phyloP scores from a whole-genome alignment of 768 basidiomycete genomes.

The Rhodotorula paludigena region DNA sequence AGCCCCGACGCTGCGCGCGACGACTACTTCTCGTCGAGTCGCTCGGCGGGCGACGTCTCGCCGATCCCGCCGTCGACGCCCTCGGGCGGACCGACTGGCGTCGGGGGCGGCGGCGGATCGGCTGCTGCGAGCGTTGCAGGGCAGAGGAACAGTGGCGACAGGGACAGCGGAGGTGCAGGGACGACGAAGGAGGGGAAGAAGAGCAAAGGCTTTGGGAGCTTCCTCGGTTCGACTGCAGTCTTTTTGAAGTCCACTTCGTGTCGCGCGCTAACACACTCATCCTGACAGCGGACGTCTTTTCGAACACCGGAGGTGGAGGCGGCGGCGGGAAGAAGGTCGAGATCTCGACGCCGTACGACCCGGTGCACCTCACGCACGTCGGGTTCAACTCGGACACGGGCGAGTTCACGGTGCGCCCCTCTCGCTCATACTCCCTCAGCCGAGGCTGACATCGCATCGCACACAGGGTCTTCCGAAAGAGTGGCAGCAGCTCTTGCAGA shows the following conservation, averaged over 20 bases:
- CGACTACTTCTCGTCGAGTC: background rate
- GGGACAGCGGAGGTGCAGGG: conserved; percentile 1
- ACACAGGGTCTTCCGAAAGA: conserved; percentile 82
- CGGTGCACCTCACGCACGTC: conserved; percentile 97
- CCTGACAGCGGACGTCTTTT: conserved; percentile 38
- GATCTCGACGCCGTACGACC: conserved; percentile 97
- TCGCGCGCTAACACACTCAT: background rate
- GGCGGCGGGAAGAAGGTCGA: conserved; percentile 51
- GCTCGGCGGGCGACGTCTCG: background rate
- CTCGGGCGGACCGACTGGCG: background rate
- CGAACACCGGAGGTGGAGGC: conserved; percentile 12
- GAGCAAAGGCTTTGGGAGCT: conserved; percentile 34
- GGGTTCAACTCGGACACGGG: conserved; percentile 98
- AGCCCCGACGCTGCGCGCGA: background rate
- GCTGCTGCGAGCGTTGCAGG: background rate
- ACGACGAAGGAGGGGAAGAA: conserved; percentile 24
- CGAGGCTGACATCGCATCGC: background rate
- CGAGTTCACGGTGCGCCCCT: conserved; percentile 67
- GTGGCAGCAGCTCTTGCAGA: conserved; percentile 89
- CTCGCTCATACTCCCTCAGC: background rate
- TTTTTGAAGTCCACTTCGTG: background rate
- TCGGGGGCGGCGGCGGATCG: background rate
- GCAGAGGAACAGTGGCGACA: conserved; percentile 6
- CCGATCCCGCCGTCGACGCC: background rate
- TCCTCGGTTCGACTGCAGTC: conserved; percentile 23